These are phyloP conservation scores for Didymella sp. DNA, from an alignment of 2,329 filamentous ascomycete genomes.

Conservation along the genomic window DNA sequence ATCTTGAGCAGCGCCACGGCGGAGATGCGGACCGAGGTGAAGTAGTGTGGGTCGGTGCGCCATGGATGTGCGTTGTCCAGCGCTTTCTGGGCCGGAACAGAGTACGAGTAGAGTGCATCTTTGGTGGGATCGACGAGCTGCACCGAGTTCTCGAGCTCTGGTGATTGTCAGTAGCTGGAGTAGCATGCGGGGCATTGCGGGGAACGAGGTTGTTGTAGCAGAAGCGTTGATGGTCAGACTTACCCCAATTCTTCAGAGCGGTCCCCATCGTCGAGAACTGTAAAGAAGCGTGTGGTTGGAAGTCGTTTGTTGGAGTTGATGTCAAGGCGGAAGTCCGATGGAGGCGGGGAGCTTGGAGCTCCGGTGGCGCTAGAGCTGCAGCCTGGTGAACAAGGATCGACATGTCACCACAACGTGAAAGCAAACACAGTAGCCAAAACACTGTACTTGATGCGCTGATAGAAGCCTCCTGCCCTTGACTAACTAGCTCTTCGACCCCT, in stretches of 20 bases:
- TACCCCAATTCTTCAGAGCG: conserved; percentile 50
- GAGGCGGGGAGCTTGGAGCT: conserved; percentile 34
- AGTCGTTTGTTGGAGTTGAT: conserved; percentile 15
- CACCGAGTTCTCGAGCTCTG: conserved; percentile 86
- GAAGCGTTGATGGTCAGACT: conserved; percentile 11
- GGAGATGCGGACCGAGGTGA: conserved; percentile 91
- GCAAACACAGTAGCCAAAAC: background rate
- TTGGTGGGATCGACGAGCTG: conserved; percentile 83
- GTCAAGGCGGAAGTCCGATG: conserved; percentile 23
- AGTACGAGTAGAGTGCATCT: conserved; percentile 91
- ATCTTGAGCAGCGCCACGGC: conserved; percentile 96
- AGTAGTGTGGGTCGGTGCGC: conserved; percentile 80
- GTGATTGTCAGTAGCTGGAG: conserved; percentile 25
- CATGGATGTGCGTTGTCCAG: conserved; percentile 74
- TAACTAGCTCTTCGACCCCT: background rate
- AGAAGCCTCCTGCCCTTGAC: no score
- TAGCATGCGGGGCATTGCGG: conserved; percentile 9
- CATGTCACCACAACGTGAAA: background rate
- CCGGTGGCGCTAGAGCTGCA: conserved; percentile 11
- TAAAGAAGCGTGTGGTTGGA: conserved; percentile 11
- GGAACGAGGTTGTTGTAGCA: background rate
- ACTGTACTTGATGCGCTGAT: no score
- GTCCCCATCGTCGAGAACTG: conserved; percentile 39
- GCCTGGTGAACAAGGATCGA: conserved; percentile 5
- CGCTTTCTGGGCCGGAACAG: conserved; percentile 70